Evolutionary conservation across 1,139 yeast species (phyloP).

Genomic region (Debaryomyces nepalensis): DNA sequence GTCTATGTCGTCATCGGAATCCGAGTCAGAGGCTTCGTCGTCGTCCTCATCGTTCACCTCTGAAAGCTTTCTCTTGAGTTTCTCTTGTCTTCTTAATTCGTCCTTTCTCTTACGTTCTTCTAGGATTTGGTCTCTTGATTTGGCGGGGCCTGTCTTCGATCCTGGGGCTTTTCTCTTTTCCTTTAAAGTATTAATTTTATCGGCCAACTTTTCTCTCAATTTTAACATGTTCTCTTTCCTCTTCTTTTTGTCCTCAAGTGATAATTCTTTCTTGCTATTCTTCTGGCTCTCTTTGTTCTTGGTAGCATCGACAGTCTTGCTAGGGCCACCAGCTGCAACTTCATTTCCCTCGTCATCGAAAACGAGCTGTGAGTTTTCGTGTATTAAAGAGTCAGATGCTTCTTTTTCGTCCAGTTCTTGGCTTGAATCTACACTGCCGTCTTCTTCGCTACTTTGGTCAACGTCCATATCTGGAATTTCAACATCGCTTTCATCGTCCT

Average conservation of each 20-base stretch:
- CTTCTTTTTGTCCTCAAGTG: conserved; percentile 52
- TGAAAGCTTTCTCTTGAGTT: conserved; percentile 42
- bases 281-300: conserved; percentile 27
- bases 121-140: conserved; percentile 75
- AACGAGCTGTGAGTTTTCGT: conserved; percentile 52
- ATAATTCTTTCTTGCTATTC: conserved; percentile 34
- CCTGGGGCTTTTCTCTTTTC: conserved; percentile 94
- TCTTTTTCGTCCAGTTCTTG: conserved; percentile 19
- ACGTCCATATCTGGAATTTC: conserved; percentile 22
- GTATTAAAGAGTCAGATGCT: conserved; percentile 22
- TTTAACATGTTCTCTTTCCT: conserved; percentile 62
- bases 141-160: conserved; percentile 73
- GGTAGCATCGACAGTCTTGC: conserved; percentile 20
- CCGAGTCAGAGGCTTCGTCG: conserved; percentile 46
- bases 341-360: conserved; percentile 85
- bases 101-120: conserved; percentile 56
- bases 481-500: conserved; percentile 22
- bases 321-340: conserved; percentile 29
- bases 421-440: conserved; percentile 19
- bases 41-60: conserved; percentile 40
- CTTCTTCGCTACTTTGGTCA: conserved; percentile 22
- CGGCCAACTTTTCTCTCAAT: conserved; percentile 72
- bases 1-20: conserved; percentile 35
- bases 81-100: conserved; percentile 43
- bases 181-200: conserved; percentile 68